phyloP scores from a whole-genome alignment of 2,329 filamentous ascomycete genomes.

The Epichloe sibirici region DNA sequence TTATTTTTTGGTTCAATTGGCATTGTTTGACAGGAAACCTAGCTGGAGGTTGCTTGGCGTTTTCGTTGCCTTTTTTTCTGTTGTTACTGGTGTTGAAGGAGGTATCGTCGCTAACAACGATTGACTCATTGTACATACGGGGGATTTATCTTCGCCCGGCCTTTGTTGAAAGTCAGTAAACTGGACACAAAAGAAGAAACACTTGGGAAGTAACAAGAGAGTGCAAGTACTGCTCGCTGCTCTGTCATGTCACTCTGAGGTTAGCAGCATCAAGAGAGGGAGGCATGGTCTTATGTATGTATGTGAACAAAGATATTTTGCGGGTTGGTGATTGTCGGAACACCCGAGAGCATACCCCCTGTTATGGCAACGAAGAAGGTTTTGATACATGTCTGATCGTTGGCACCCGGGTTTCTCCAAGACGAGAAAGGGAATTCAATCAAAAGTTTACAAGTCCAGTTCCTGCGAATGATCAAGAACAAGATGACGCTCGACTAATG shows the following conservation, averaged over 20 bases:
- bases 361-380: too few relatives aligned
- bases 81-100: neutral
- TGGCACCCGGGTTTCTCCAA: too few relatives aligned
- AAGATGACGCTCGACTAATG: too few relatives aligned
- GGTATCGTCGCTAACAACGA: neutral
- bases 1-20: conserved; percentile 18
- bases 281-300: neutral
- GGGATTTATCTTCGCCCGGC: neutral
- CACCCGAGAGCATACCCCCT: too few relatives aligned
- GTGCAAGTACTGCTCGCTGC: neutral
- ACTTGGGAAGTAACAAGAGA: neutral
- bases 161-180: neutral
- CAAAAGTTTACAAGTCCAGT: too few relatives aligned
- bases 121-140: neutral
- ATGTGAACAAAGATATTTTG: neutral
- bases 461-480: too few relatives aligned
- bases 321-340: neutral
- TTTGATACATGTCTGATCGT: too few relatives aligned
- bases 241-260: neutral
- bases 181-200: neutral
- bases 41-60: conserved; percentile 17
- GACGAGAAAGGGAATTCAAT: too few relatives aligned
- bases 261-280: neutral
- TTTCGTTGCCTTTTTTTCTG: conserved; percentile 9
- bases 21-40: conserved; percentile 11